phyloP scores from a whole-genome alignment of 257 asterid genomes.

The Solanum peruvianum region DNA sequence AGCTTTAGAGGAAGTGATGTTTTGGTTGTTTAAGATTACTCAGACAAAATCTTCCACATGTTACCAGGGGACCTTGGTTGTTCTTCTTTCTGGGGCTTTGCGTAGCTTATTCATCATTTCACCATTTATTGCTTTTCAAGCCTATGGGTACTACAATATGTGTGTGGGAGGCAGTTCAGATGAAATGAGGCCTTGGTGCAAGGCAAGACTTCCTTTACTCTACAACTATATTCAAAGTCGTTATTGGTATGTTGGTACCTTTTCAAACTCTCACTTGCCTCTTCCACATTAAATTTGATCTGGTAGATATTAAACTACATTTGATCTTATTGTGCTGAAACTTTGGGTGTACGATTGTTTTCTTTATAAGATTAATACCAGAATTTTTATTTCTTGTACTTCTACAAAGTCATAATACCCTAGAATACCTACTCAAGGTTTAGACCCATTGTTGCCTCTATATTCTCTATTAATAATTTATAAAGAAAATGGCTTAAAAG shows the following conservation, averaged over 20 bases:
- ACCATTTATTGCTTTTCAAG: conserved; percentile 76
- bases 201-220: conserved; percentile 77
- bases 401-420: not conserved
- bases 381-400: not conserved
- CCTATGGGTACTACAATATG: conserved; percentile 64
- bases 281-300: not conserved
- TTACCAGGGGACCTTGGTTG: conserved; percentile 41
- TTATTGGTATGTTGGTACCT: conserved; percentile 62
- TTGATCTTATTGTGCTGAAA: not conserved
- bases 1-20: not conserved
- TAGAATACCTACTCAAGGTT: not conserved
- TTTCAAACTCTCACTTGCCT: not conserved
- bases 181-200: conserved; percentile 91
- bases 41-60: not conserved
- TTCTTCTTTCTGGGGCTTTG: conserved; percentile 51
- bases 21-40: not conserved
- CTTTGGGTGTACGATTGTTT: not conserved
- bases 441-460: not conserved
- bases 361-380: not conserved
- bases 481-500: not conserved
- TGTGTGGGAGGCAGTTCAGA: conserved; percentile 41
- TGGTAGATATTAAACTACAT: not conserved
- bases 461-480: not conserved
- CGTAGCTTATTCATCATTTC: conserved; percentile 42
- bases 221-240: conserved; percentile 88